Conservation (phyloP, 192 early-diverging fungal genomes). For the Geranomyces variabilis region DNA sequence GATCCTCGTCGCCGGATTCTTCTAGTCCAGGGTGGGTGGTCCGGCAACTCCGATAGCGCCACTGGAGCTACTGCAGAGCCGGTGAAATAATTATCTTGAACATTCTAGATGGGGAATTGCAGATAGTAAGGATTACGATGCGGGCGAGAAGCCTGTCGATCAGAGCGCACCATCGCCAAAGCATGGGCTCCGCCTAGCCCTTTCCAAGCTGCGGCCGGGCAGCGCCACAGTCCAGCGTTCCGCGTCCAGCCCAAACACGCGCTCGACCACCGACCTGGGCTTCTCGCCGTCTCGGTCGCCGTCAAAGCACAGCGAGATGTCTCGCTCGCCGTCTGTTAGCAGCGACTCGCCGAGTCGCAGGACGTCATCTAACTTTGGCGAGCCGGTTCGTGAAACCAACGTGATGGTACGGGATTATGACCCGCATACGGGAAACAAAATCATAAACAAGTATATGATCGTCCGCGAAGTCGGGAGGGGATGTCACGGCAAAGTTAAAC, state of each 20-base stretch:
- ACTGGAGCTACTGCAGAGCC: too few relatives aligned
- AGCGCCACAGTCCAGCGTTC: neutral
- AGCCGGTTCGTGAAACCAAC: slow-evolving; percentile 78
- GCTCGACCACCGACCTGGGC: too few relatives aligned
- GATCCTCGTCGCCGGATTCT: too few relatives aligned
- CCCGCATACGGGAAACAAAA: slow-evolving; percentile 84
- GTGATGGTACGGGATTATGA: slow-evolving; percentile 84
- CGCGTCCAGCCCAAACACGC: too few relatives aligned
- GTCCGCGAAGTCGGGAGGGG: slow-evolving; percentile 89
- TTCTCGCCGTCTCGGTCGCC: slow-evolving; percentile 5
- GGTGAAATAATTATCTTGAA: too few relatives aligned
- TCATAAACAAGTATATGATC: slow-evolving; percentile 95
- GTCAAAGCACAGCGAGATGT: slow-evolving; percentile 16
- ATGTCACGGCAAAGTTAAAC: slow-evolving; percentile 95
- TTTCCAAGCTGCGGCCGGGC: slow-evolving; percentile 15
- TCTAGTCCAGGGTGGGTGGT: too few relatives aligned
- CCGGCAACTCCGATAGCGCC: too few relatives aligned
- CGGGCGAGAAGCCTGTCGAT: too few relatives aligned
- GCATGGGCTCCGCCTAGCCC: neutral
- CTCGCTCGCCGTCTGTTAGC: slow-evolving; percentile 17
- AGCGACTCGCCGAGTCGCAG: slow-evolving; percentile 12
- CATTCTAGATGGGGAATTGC: too few relatives aligned
- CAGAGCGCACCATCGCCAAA: too few relatives aligned
- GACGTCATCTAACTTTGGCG: slow-evolving; percentile 12
- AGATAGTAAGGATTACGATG: too few relatives aligned